Conservation (phyloP, 805 yeast genomes). For the Candida adriatica region DNA sequence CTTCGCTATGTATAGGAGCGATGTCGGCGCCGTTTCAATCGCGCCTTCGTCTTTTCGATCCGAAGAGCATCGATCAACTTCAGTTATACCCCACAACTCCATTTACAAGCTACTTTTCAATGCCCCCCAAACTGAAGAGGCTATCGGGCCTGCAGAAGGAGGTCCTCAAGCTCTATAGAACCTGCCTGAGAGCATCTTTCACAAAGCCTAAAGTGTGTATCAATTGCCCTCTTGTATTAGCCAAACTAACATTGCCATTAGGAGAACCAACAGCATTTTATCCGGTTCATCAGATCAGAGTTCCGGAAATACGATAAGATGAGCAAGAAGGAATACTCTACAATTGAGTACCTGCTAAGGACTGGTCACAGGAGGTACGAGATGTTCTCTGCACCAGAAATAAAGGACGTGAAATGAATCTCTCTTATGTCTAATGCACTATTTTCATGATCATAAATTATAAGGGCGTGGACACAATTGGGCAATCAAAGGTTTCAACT, state of each 20-base stretch:
- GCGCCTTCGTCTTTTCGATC: no score
- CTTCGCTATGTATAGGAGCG: no score
- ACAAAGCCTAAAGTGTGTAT: constrained; percentile 34
- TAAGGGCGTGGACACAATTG: no score
- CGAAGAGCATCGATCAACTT: not conserved
- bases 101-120: not conserved
- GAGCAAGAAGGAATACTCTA: constrained; percentile 72
- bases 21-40: no score
- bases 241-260: constrained; percentile 2
- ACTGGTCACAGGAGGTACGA: constrained; percentile 68
- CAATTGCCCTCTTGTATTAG: no score
- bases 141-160: constrained; percentile 46
- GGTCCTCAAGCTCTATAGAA: constrained; percentile 42
- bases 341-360: constrained; percentile 79
- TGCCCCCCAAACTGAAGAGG: constrained; percentile 24
- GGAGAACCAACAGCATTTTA: constrained; percentile 38
- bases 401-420: constrained; percentile 49
- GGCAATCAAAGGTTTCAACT: no score
- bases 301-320: constrained; percentile 51
- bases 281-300: constrained; percentile 38
- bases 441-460: not conserved
- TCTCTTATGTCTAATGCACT: not conserved
- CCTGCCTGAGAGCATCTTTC: constrained; percentile 37
- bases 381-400: constrained; percentile 61
- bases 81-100: not conserved